These are phyloP conservation scores for Podaxis sp. DNA, from an alignment of 768 basidiomycete genomes.

Conservation along the genomic window DNA sequence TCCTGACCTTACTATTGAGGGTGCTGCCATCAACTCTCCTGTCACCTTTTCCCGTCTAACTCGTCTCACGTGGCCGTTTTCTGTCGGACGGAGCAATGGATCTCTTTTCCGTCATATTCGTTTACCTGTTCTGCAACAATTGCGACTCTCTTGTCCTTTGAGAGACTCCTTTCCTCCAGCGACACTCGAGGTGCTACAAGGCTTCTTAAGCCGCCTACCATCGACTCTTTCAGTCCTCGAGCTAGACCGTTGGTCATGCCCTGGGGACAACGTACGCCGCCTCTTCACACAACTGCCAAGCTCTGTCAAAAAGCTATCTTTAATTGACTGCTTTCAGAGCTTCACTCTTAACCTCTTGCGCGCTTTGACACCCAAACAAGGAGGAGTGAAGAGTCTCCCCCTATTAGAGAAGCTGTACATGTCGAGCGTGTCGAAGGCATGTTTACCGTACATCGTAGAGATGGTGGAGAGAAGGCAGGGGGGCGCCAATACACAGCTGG, in stretches of 20 bases:
- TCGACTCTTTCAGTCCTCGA: neutral
- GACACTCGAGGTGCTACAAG: neutral
- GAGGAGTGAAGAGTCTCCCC: neutral
- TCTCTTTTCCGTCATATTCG: neutral
- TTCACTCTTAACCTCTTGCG: neutral
- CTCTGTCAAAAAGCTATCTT: neutral
- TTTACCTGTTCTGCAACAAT: neutral
- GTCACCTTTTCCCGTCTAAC: constrained; percentile 2
- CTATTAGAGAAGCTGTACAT: neutral
- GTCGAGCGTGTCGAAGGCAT: neutral
- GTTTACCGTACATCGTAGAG: neutral
- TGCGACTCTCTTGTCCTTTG: neutral
- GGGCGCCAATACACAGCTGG: neutral
- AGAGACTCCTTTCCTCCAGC: neutral
- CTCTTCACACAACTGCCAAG: neutral
- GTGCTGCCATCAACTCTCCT: neutral
- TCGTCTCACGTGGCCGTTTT: neutral
- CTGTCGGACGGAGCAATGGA: neutral
- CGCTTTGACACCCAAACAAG: neutral
- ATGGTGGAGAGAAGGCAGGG: neutral
- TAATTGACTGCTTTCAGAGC: neutral
- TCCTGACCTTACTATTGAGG: neutral
- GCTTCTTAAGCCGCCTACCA: neutral
- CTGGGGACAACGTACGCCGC: neutral
- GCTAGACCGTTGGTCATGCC: neutral